Base-by-base conservation (phyloP, 73 alveolate genomes). In the Uronychia binucleata region DNA sequence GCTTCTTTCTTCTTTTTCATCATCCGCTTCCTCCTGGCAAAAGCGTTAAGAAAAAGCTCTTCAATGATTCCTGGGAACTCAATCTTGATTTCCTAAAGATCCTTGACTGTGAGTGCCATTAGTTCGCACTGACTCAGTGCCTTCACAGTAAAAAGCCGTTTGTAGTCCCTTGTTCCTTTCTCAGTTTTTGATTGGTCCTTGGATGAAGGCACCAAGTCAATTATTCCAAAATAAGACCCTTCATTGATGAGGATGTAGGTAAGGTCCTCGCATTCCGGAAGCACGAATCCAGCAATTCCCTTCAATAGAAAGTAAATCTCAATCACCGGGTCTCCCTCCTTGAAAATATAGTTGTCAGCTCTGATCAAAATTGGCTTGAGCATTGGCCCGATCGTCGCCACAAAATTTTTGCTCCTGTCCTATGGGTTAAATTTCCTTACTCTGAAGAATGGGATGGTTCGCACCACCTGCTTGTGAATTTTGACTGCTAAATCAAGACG, bases 231-330 rank as follows among this genome's bases (percentile, higher is more conserved):
- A 32, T 60, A 60, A 30, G 33, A 58, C 27, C 77, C 77, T 59
- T 60, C 82, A n/a, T 59, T 32, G 26, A 67, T 27, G 58, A n/a
- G 19, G 30, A 29, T 59, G 57, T 58, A 81, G 74, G 30, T 33
- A 19, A 5, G 58, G 8, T 83, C 60, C 27, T 76, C 86, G 25
- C 33, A 34, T 1, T 30, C 31, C 25, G 81, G 77, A 14, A 83
- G 35, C 28, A 83, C 33, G 75, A 33, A 67, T 13, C 78, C 86
- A 0, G 59, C 84, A 0, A 13, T 31, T 33, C 97, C 97, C 90
- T 90, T 85, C 14, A 90, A 86, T 0, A 93, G 86, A 77, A 93
- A 93, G 86, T 93, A 93, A 92, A 93, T 95, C 77, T 93, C 94
- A 81, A 82, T 89, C 30, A 92, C 94, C 90, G 79, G 81, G 80